Evolutionary conservation across 345 rosid species (phyloP).

Genomic region (Bruguiera sexangula): DNA sequence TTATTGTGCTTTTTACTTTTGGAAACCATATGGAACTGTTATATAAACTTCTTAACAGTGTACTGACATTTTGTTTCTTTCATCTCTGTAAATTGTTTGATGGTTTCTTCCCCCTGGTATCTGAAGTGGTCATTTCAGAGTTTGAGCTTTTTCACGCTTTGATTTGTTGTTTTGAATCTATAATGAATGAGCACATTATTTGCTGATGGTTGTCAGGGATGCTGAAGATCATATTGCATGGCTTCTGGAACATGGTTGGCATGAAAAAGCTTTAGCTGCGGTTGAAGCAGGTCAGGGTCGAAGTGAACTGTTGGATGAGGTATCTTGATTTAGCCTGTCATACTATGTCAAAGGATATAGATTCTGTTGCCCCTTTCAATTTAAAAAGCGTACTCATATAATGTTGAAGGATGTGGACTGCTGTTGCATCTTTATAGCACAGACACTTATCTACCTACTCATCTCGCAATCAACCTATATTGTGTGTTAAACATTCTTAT

Average conservation of each 20-base stretch:
- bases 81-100: too few relatives aligned
- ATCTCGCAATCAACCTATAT: not conserved
- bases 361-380: too few relatives aligned
- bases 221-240: conserved; percentile 97
- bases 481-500: not conserved
- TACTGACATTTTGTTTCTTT: too few relatives aligned
- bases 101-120: too few relatives aligned
- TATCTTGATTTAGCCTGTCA: conserved; percentile 19
- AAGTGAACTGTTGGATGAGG: conserved; percentile 95
- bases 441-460: not conserved
- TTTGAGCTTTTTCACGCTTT: not conserved
- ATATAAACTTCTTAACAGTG: too few relatives aligned
- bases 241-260: conserved; percentile 98
- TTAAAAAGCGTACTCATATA: too few relatives aligned
- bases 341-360: too few relatives aligned
- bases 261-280: conserved; percentile 96
- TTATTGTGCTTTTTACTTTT: too few relatives aligned
- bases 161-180: not conserved
- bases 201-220: conserved; percentile 53
- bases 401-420: not conserved
- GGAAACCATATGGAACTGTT: not conserved
- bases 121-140: too few relatives aligned
- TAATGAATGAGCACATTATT: not conserved
- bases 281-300: conserved; percentile 97
- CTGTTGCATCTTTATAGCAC: not conserved